phyloP scores from a whole-genome alignment of 2,329 filamentous ascomycete species.

The Macroventuria anomochaeta region DNA sequence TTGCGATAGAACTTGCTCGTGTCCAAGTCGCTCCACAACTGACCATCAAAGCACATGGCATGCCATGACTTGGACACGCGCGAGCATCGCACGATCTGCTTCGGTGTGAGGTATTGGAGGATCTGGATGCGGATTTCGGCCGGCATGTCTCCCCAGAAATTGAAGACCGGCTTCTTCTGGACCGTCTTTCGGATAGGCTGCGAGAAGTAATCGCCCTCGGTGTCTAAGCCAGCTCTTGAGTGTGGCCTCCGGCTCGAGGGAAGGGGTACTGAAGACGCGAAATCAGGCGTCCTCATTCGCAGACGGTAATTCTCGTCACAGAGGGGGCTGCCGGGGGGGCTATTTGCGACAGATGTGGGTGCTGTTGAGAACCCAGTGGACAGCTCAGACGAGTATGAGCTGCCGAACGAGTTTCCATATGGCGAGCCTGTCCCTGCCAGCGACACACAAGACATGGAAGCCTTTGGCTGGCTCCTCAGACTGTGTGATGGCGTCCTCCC shows the following conservation, averaged over 20 bases:
- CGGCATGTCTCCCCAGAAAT: slow-evolving; percentile 83
- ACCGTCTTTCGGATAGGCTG: slow-evolving; percentile 47
- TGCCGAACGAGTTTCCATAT: slow-evolving; percentile 61
- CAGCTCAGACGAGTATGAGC: slow-evolving; percentile 63
- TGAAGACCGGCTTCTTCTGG: slow-evolving; percentile 55
- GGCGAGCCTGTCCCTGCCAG: slow-evolving; percentile 59
- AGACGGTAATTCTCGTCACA: slow-evolving; percentile 63
- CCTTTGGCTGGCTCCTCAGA: slow-evolving; percentile 68
- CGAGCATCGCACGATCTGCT: slow-evolving; percentile 80
- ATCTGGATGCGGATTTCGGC: slow-evolving; percentile 81
- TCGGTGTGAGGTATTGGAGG: slow-evolving; percentile 76
- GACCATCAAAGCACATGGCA: slow-evolving; percentile 88
- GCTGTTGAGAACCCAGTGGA: slow-evolving; percentile 63
- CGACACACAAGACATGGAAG: slow-evolving; percentile 70
- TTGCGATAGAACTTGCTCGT: slow-evolving; percentile 83
- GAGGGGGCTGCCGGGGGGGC: slow-evolving; percentile 55
- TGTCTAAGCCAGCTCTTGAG: slow-evolving; percentile 51
- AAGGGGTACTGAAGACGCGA: slow-evolving; percentile 64
- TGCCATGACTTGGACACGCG: slow-evolving; percentile 80
- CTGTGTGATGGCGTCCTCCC: slow-evolving; percentile 70
- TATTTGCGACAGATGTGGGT: slow-evolving; percentile 60
- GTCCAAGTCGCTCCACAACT: slow-evolving; percentile 87
- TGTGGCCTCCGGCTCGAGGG: slow-evolving; percentile 66
- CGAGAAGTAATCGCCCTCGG: slow-evolving; percentile 57
- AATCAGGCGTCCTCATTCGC: slow-evolving; percentile 60